Base-by-base conservation (phyloP, 2,329 filamentous ascomycete genomes). In the Fusarium floridanum region DNA sequence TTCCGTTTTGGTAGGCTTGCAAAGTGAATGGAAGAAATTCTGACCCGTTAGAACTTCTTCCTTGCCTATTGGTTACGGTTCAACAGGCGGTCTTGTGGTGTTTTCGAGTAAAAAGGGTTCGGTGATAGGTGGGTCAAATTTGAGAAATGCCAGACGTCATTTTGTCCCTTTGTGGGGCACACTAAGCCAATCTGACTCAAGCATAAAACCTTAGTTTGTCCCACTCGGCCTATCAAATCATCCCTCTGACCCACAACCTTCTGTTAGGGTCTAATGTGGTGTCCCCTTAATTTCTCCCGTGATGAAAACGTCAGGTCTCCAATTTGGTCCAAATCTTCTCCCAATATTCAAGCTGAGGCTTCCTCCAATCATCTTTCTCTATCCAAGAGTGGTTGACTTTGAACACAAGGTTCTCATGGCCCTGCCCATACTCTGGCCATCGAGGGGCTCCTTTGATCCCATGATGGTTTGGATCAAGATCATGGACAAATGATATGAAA, bases 61-160 rank as follows among this genome's bases (percentile, higher is more conserved):
- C 5, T 17, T 27, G 14, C 14, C 10, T 6, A 5, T 16, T 1
- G 0, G 4, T 3, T 0, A 9, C 10, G 22, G 22, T 27, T 9
- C 14, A 27, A 6, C 2, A 2, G 14, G 1, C 3, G 1, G 1
- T 17, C 0, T 17, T 27, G 1, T 50, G 45, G 14, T 27, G 43
- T 17, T 48, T 3, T 17, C 5, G 3, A 16, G 3, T 2, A 17
- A 27, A 11, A 50, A 11, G 22, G 22, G 24, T 17, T 27, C 0
- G 43, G 14, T 8, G 0, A 9, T 10, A 6, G 4, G 43, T 48
- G 43, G 43, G 22, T 17, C 14, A 24, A 48, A 48, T 9, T 6
- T 10, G 22, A 6, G 22, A 27, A 48, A 27, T 9, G 22, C 8
- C 14, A 27, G 27, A 48, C 43, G 43, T 48, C 43, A 48, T 16